Evolutionary conservation across 2,329 filamentous ascomycete species (phyloP), one percentile per base, ranked within the genome.

Genomic region (Madurella mycetomatis): DNA sequence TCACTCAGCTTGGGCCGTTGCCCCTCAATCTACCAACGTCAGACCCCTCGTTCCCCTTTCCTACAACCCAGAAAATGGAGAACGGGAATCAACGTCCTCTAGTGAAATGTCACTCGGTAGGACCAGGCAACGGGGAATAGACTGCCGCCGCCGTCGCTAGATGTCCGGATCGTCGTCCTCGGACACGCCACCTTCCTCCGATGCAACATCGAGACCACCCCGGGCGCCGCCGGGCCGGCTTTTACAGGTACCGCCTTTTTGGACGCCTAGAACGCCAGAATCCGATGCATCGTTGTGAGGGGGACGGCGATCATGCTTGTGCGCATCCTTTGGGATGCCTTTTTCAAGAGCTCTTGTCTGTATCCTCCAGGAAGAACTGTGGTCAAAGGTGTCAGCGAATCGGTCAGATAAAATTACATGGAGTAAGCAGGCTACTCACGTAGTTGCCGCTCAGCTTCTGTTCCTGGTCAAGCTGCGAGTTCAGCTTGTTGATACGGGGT

Each of bases 401-500:
- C 11, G 9, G 9, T 12, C 34, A 30, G n/a, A 12, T 16, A 13
- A 16, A 3, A 25, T 7, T 12, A 8, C 4, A 39, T 2, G 12
- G 13, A 9, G 18, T 2, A 30, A 37, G 19, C 13, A 30, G 3
- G 32, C 43, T 19, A 82, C 85, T 79, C 79, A 90, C 86, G 78
- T 88, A 99, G 77, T 97, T 97, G 65, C 95, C 95, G 62, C 75
- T 76, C 67, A 91, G 65, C 81, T 99, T 99, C 81, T 99, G 94
- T 71, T 97, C 94, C 72, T 96, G 92, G 73, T 99, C 94, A 64
- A 97, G 83, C 78, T 99, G 94, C 69, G 88, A 94, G 73, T 92
- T 86, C 68, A 84, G 77, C 83, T 99, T 99, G 84, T 99, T 99
- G 80, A 99, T 99, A 76, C 95, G 90, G 59, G 95, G 94, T 58